Evolutionary conservation across 305 asterid species (phyloP).

Genomic region (Euphrasia arctica): DNA sequence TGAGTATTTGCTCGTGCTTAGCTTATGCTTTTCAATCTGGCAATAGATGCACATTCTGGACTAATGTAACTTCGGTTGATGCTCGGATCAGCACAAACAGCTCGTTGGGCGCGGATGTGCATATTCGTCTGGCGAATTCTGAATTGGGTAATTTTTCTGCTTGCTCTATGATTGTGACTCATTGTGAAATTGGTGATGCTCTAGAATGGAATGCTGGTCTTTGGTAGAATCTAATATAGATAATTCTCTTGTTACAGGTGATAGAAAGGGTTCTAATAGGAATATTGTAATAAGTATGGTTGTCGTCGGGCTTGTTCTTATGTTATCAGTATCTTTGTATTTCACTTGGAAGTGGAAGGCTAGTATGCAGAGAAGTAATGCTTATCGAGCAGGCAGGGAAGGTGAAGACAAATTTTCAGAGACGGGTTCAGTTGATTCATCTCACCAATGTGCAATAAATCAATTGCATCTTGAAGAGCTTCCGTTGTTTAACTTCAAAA

Average conservation of each 20-base stretch:
- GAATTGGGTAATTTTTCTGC: slow-evolving; percentile 40
- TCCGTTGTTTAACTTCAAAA: slow-evolving; percentile 39
- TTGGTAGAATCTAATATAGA: neutral
- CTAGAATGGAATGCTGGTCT: neutral
- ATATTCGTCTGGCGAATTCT: slow-evolving; percentile 45
- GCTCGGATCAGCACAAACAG: slow-evolving; percentile 34
- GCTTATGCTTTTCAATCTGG: slow-evolving; percentile 47
- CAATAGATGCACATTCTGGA: slow-evolving; percentile 54
- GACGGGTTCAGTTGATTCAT: slow-evolving; percentile 8
- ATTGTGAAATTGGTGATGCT: too few species aligned
- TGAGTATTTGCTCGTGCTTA: slow-evolving; percentile 49
- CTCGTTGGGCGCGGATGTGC: slow-evolving; percentile 44
- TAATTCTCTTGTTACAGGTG: slow-evolving; percentile 28
- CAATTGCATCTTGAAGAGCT: slow-evolving; percentile 44
- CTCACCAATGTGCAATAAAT: slow-evolving; percentile 29
- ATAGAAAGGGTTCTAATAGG: slow-evolving; percentile 27
- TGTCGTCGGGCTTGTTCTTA: slow-evolving; percentile 25
- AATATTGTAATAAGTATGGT: slow-evolving; percentile 23
- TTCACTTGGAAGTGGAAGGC: slow-evolving; percentile 38
- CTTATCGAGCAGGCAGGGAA: slow-evolving; percentile 25
- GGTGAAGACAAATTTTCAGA: slow-evolving; percentile 12
- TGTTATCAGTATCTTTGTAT: slow-evolving; percentile 24
- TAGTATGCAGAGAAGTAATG: slow-evolving; percentile 43
- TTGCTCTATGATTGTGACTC: neutral
- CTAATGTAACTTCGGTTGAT: slow-evolving; percentile 31